phyloP scores from a whole-genome alignment of 331 rosid species.

The Malus hybrid region DNA sequence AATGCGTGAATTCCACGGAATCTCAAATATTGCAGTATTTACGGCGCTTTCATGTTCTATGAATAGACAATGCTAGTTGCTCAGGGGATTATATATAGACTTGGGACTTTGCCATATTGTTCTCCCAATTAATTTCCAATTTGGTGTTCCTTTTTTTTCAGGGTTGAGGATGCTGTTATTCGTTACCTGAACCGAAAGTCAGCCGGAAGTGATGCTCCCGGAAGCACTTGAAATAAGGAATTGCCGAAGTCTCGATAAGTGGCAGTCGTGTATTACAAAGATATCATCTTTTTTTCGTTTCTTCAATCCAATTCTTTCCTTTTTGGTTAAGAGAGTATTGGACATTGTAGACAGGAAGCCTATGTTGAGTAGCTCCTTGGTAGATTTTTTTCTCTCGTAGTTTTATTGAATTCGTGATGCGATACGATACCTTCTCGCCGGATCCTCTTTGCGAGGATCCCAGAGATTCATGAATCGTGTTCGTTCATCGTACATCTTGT shows the following conservation, averaged over 20 bases:
- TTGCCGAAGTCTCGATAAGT: not conserved
- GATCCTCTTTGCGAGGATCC: too few relatives aligned
- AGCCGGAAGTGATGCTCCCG: constrained; percentile 47
- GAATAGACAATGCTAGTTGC: not conserved
- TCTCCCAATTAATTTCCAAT: not conserved
- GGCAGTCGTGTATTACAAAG: not conserved
- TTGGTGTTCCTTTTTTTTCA: constrained; percentile 14
- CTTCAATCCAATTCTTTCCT: not conserved
- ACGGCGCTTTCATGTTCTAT: not conserved
- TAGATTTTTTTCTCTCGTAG: not conserved
- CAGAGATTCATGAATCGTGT: too few relatives aligned
- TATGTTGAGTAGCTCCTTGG: too few relatives aligned
- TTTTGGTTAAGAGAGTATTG: too few relatives aligned
- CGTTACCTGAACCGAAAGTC: constrained; percentile 83
- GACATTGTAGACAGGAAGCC: too few relatives aligned
- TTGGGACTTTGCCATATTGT: not conserved
- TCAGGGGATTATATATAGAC: not conserved
- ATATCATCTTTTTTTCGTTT: not conserved
- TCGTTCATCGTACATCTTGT: too few relatives aligned
- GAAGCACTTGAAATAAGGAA: constrained; percentile 32
- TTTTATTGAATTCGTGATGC: not conserved
- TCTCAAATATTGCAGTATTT: not conserved
- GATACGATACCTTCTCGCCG: too few relatives aligned
- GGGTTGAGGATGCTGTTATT: constrained; percentile 89
- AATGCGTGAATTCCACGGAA: not conserved